Conservation (phyloP, 1,139 yeast species). For the Yamadazyma triangularis region DNA sequence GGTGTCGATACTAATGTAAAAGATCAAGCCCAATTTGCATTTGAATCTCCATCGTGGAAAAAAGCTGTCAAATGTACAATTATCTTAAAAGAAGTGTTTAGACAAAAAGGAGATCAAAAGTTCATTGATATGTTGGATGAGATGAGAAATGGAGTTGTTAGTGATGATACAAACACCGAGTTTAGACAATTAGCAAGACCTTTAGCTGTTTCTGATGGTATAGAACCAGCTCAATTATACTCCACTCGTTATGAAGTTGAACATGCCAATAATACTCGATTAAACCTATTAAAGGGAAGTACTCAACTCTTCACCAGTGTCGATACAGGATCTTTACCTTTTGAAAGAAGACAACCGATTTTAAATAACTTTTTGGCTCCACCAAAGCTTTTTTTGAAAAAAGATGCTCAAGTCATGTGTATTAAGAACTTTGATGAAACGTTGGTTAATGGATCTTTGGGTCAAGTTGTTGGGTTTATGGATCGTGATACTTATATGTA, state of each 20-base stretch:
- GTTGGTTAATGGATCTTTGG: constrained; percentile 89
- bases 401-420: constrained; percentile 95
- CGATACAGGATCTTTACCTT: constrained; percentile 59
- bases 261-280: constrained; percentile 57
- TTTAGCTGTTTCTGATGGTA: constrained; percentile 57
- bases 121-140: constrained; percentile 86
- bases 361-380: constrained; percentile 75
- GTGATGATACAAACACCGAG: constrained; percentile 46
- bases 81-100: constrained; percentile 73
- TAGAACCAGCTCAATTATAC: constrained; percentile 81
- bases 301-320: constrained; percentile 48
- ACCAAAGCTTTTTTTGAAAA: constrained; percentile 54
- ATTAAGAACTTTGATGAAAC: constrained; percentile 84
- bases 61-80: constrained; percentile 61
- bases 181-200: constrained; percentile 57
- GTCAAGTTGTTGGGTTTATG: constrained; percentile 56
- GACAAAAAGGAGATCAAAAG: constrained; percentile 78
- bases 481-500: constrained; percentile 33
- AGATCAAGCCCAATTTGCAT: constrained; percentile 52
- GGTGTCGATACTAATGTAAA: constrained; percentile 16
- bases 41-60: constrained; percentile 75
- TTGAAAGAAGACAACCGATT: constrained; percentile 38
- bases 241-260: constrained; percentile 87
- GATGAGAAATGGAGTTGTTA: constrained; percentile 70
- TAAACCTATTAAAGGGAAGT: constrained; percentile 48